Percentiles rank a stretch among this genome's conserved stretches.
Conservation (phyloP, 148 eudicot species). For the Rhododendron ovatum region DNA sequence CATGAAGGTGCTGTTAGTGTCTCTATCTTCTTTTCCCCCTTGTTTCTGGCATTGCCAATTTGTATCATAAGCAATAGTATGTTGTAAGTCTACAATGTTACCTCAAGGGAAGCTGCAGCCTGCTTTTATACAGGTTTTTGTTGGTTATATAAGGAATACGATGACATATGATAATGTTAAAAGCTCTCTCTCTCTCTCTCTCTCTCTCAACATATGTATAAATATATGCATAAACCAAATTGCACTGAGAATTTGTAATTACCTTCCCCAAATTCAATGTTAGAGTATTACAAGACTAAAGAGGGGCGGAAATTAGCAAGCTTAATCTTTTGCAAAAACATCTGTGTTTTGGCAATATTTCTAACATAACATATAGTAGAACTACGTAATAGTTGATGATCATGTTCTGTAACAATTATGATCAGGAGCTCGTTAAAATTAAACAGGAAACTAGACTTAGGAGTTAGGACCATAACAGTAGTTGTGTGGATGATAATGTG, state of each 20-base stretch:
- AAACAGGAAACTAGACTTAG: background rate
- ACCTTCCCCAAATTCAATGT: background rate
- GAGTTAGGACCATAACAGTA: background rate
- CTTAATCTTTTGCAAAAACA: background rate
- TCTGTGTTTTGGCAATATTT: background rate
- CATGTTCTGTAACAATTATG: background rate
- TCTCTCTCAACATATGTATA: background rate
- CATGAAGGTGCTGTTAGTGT: constrained; percentile 55
- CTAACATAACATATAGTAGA: background rate
- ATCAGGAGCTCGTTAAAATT: background rate
- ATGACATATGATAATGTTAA: background rate
- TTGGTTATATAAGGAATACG: background rate
- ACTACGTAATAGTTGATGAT: background rate
- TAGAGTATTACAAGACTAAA: background rate
- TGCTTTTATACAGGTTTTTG: background rate
- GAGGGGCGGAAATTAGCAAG: background rate
- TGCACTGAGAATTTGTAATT: background rate
- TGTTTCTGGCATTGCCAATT: too few relatives aligned
- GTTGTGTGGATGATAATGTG: background rate
- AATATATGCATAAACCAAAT: background rate
- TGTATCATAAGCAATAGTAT: too few relatives aligned
- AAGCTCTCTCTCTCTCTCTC: background rate
- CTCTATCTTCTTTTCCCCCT: background rate
- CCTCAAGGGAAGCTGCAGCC: background rate
- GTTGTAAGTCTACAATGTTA: background rate